A percentile compares a stretch with the other conserved stretches of the same genome.
These are phyloP conservation scores for Eucalyptus rudis DNA, from an alignment of 345 rosid species.

Conservation along the genomic window DNA sequence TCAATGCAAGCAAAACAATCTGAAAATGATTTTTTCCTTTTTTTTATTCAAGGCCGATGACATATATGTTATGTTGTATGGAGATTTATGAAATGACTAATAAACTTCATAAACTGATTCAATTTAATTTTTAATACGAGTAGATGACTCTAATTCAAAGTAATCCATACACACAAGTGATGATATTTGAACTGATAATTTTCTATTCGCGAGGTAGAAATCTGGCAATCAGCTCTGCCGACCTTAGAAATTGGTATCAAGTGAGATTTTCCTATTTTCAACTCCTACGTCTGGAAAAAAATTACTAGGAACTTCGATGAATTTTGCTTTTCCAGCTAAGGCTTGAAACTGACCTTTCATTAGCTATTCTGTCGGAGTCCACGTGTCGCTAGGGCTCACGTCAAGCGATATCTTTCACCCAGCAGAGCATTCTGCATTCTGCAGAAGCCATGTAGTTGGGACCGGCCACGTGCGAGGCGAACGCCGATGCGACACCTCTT, in stretches of 20 bases:
- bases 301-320: not conserved
- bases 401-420: not conserved
- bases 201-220: not conserved
- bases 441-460: not conserved
- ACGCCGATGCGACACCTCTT: not conserved
- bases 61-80: not conserved
- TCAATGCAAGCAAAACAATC: not conserved
- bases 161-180: fast-evolving
- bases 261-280: not conserved
- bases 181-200: not conserved
- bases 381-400: not conserved
- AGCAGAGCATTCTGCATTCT: not conserved
- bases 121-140: fast-evolving
- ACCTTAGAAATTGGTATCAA: not conserved
- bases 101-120: not conserved
- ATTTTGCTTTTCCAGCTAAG: not conserved
- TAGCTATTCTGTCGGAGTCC: not conserved
- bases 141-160: no score
- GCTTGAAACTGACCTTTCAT: not conserved
- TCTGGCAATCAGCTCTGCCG: not conserved
- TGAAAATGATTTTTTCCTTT: no score
- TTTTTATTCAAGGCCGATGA: fast-evolving
- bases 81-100: not conserved
- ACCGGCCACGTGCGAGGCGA: not conserved
- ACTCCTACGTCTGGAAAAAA: not conserved